A percentile compares a stretch with the other conserved stretches of the same genome.
Evolutionary conservation across 768 basidiomycete species (phyloP).

Genomic region (Tulasnella sp.): DNA sequence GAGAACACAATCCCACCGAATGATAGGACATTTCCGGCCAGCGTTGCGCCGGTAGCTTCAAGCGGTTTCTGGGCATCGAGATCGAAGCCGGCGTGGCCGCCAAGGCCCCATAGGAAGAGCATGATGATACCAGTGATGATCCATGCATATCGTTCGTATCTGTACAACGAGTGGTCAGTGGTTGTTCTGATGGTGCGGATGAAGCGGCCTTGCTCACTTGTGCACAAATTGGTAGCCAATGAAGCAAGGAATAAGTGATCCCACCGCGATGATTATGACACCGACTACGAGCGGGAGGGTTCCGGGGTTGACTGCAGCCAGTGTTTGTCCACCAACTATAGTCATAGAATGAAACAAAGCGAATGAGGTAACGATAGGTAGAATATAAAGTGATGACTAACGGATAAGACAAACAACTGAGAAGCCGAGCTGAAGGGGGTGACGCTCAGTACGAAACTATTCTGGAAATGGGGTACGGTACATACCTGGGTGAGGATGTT

Average conservation of each 20-base stretch:
- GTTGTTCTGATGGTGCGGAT: background rate
- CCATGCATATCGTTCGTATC: constrained; percentile 49
- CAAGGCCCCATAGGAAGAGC: constrained; percentile 42
- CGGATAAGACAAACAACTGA: background rate
- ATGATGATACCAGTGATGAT: constrained; percentile 35
- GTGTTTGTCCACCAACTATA: constrained; percentile 44
- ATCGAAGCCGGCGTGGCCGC: constrained; percentile 37
- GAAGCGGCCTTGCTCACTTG: background rate
- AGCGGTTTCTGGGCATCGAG: constrained; percentile 32
- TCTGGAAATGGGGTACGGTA: background rate
- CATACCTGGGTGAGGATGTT: constrained; percentile 41
- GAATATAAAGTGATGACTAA: background rate
- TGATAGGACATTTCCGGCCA: constrained; percentile 32
- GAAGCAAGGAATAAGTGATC: background rate
- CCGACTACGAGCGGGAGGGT: constrained; percentile 39
- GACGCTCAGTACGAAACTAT: constrained; percentile 16
- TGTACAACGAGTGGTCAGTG: constrained; percentile 26
- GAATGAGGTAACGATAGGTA: too few relatives aligned
- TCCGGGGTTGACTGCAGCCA: constrained; percentile 34
- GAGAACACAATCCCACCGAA: constrained; percentile 46
- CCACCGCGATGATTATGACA: constrained; percentile 32
- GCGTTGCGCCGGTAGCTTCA: constrained; percentile 35
- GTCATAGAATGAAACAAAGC: constrained; percentile 38
- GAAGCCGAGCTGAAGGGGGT: background rate
- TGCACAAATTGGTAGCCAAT: constrained; percentile 18